phyloP scores from a whole-genome alignment of 129 eudicot species.

The Lactuca sativa region DNA sequence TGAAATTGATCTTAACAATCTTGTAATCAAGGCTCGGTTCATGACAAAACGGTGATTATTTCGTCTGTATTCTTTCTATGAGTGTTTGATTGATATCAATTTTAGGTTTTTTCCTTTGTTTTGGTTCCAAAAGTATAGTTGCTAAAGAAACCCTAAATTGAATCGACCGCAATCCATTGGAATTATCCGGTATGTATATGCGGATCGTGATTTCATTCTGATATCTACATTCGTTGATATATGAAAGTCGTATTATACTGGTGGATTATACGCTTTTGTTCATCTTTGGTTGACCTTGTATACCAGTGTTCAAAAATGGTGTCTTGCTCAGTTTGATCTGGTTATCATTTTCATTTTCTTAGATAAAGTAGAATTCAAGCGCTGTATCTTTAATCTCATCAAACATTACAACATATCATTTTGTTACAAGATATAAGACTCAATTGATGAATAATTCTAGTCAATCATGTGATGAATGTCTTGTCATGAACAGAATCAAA shows the following conservation, averaged over 20 bases:
- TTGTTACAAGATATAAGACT: too few species aligned
- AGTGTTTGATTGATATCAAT: not conserved
- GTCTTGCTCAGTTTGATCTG: not conserved
- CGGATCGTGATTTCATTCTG: not conserved
- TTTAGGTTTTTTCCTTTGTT: not conserved
- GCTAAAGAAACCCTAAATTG: not conserved
- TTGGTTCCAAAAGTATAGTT: not conserved
- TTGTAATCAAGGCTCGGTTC: not conserved
- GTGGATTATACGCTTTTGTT: not conserved
- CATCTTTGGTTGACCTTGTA: not conserved
- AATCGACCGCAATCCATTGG: not conserved
- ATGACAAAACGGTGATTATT: constrained; percentile 4
- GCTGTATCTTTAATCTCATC: too few species aligned
- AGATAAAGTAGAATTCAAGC: not conserved
- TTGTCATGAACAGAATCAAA: too few species aligned
- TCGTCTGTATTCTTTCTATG: not conserved
- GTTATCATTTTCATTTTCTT: not conserved
- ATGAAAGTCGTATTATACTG: not conserved
- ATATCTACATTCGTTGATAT: not conserved
- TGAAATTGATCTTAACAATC: not conserved
- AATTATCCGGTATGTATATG: not conserved
- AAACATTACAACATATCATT: too few species aligned
- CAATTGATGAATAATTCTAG: too few species aligned
- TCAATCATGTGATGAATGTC: too few species aligned
- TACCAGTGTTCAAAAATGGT: not conserved